Percentiles rank a stretch among this genome's conserved stretches.
Evolutionary conservation across 805 yeast species (phyloP).

Genomic region (Komagataella mondaviorum): DNA sequence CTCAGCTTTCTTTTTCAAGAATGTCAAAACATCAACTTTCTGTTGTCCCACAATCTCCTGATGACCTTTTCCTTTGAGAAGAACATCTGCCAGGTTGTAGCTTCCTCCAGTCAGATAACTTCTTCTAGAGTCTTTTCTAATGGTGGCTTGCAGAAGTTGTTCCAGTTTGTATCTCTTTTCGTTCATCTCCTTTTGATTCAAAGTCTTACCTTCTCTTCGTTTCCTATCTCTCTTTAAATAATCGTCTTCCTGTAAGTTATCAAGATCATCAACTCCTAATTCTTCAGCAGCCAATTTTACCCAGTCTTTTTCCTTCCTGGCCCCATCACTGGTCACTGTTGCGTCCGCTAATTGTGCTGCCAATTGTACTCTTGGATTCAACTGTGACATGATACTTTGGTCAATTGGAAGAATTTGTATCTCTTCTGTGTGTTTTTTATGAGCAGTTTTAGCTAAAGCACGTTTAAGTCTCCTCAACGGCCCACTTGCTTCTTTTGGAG

Average conservation of each 20-base stretch:
- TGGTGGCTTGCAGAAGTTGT: constrained; percentile 34
- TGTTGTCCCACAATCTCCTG: constrained; percentile 57
- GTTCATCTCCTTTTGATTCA: constrained; percentile 35
- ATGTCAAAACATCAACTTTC: constrained; percentile 54
- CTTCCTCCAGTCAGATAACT: constrained; percentile 74
- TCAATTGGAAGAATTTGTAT: constrained; percentile 68
- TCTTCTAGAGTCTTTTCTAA: constrained; percentile 51
- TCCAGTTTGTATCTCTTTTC: constrained; percentile 37
- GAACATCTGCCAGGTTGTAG: constrained; percentile 62
- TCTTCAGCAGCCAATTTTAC: constrained; percentile 86
- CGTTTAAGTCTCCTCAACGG: constrained; percentile 67
- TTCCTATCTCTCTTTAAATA: constrained; percentile 48
- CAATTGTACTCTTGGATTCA: constrained; percentile 52
- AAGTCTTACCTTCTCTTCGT: constrained; percentile 35
- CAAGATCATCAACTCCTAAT: constrained; percentile 62
- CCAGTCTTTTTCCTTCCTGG: constrained; percentile 68
- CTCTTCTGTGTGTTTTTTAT: constrained; percentile 18
- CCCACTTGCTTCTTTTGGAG: constrained; percentile 88
- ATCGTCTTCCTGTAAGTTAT: constrained; percentile 62
- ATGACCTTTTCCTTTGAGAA: constrained; percentile 49
- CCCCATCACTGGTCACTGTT: constrained; percentile 35
- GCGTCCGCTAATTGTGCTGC: constrained; percentile 72
- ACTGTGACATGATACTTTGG: constrained; percentile 52
- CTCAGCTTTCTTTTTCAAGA: constrained; percentile 23
- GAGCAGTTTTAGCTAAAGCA: constrained; percentile 20